Conservation (phyloP, 805 yeast genomes). For the Hanseniaspora occidentalis region DNA sequence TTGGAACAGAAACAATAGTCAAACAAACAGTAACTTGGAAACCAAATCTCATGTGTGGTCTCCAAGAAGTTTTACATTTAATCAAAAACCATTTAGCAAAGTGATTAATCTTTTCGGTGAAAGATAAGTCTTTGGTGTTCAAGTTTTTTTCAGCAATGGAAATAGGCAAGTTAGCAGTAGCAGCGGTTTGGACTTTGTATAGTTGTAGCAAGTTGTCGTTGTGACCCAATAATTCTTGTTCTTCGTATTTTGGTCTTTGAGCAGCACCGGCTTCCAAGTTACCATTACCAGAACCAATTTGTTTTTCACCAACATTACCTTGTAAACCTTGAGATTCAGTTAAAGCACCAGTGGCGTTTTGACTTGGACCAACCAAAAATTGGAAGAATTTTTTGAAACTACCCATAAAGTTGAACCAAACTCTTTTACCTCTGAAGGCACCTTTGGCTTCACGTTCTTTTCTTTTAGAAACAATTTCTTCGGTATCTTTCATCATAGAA, state of each 20-base stretch:
- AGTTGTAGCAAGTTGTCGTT: conserved; percentile 5
- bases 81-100: background rate
- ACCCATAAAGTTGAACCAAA: conserved; percentile 33
- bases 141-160: conserved; percentile 2
- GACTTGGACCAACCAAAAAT: conserved; percentile 24
- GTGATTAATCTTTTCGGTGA: conserved; percentile 5
- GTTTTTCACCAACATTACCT: conserved; percentile 16
- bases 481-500: conserved; percentile 21
- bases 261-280: conserved; percentile 10
- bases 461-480: conserved; percentile 22
- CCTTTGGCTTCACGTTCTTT: conserved; percentile 24
- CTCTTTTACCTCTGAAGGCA: conserved; percentile 23
- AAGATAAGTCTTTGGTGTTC: conserved; percentile 6
- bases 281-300: conserved; percentile 3
- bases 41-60: conserved; percentile 32
- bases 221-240: conserved; percentile 18
- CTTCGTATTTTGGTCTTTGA: conserved; percentile 18
- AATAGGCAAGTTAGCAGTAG: conserved; percentile 2
- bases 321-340: conserved; percentile 27
- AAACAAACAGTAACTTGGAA: conserved; percentile 33
- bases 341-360: conserved; percentile 6
- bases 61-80: conserved; percentile 4
- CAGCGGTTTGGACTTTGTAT: no score
- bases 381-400: conserved; percentile 23
- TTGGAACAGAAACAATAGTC: conserved; percentile 37